A percentile compares a stretch with the other conserved stretches of the same genome.
Evolutionary conservation across 441 rosid genomes (phyloP).

Genomic region (Rhodomyrtus psidioides): DNA sequence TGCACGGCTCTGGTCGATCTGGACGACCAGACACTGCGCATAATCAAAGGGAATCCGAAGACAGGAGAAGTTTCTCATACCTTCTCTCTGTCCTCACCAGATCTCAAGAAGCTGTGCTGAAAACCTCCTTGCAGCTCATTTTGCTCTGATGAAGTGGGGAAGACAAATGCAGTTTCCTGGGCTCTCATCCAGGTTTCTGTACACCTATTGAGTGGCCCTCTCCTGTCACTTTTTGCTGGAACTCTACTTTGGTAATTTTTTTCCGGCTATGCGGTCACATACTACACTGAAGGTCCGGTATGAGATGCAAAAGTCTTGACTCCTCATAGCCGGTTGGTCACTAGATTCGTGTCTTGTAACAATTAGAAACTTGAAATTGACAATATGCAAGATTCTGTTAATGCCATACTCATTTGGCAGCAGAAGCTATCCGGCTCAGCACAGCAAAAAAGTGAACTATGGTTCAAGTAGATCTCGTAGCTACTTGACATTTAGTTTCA

Average conservation of each 20-base stretch:
- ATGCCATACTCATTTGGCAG: background rate
- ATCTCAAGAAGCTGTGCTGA: constrained; percentile 4
- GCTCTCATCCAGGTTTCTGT: background rate
- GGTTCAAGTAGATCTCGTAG: background rate
- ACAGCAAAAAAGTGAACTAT: background rate
- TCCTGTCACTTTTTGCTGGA: background rate
- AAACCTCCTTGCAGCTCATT: background rate
- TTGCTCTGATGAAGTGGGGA: background rate
- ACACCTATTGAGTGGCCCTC: background rate
- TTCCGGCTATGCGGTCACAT: background rate
- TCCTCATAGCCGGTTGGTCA: background rate
- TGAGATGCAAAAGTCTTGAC: background rate
- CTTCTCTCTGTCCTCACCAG: constrained; percentile 30
- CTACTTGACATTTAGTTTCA: background rate
- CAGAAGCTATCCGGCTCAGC: background rate
- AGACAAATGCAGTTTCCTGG: background rate
- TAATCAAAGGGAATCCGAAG: constrained; percentile 42
- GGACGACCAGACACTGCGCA: constrained; percentile 31
- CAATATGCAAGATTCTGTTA: background rate
- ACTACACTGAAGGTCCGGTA: background rate
- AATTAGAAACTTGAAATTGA: background rate
- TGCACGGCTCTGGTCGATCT: constrained; percentile 38
- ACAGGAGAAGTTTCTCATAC: constrained; percentile 24
- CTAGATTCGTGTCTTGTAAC: background rate
- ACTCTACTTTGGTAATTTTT: background rate